These are phyloP conservation scores for Cyclostephanos tholiformis DNA, from an alignment of 108 stramenopile genomes.

Conservation along the genomic window DNA sequence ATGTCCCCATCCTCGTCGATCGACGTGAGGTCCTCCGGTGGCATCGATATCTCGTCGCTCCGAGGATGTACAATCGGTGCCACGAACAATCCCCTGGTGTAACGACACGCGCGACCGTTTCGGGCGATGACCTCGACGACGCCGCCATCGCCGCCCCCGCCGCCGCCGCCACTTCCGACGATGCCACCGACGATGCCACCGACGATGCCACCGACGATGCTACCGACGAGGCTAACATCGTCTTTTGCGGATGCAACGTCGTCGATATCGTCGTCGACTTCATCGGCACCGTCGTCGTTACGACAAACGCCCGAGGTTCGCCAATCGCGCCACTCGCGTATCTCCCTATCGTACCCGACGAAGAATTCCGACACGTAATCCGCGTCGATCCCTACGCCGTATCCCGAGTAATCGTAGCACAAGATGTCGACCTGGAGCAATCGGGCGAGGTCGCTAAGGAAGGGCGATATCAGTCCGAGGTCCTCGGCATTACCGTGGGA, in stretches of 20 bases:
- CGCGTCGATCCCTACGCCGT: slow-evolving; percentile 54
- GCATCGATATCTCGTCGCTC: background rate
- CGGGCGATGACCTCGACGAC: background rate
- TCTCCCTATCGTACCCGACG: slow-evolving; percentile 18
- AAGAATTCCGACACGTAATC: slow-evolving; percentile 12
- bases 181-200: background rate
- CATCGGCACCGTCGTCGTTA: too few species aligned
- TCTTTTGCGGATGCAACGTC: too few species aligned
- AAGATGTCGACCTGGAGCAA: slow-evolving; percentile 75
- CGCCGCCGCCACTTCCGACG: background rate
- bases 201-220: too few species aligned
- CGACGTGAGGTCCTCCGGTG: background rate
- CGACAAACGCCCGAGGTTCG: too few species aligned
- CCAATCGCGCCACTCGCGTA: slow-evolving; percentile 27
- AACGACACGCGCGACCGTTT: background rate
- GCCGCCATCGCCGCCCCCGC: background rate
- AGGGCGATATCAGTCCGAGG: slow-evolving; percentile 49
- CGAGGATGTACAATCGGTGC: slow-evolving; percentile 38
- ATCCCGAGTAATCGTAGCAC: slow-evolving; percentile 86
- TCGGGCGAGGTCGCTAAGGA: slow-evolving; percentile 47
- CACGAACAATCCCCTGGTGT: slow-evolving; percentile 20
- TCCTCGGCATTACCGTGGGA: slow-evolving; percentile 71
- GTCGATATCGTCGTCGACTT: too few species aligned
- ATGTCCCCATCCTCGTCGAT: background rate
- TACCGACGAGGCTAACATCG: too few species aligned